phyloP scores from a whole-genome alignment of 2,329 filamentous ascomycete species.

The Lachnellula hyalina region DNA sequence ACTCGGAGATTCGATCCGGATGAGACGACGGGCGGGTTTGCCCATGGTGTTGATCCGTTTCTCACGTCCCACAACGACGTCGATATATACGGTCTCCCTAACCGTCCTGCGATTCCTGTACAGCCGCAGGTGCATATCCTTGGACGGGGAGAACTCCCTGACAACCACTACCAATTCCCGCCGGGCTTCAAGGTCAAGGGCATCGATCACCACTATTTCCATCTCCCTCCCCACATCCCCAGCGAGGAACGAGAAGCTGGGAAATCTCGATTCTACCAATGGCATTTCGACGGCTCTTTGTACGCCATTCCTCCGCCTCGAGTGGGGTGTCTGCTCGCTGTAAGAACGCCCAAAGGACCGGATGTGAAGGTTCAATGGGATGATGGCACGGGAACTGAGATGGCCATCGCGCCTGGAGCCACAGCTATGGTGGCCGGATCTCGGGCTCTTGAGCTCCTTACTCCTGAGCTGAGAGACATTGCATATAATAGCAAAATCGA shows the following conservation, averaged over 20 bases:
- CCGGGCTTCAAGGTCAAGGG: conserved; percentile 36
- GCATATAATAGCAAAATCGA: conserved; percentile 33
- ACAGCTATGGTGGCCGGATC: conserved; percentile 32
- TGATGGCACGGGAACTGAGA: conserved; percentile 32
- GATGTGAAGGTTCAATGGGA: conserved; percentile 29
- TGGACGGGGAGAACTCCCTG: conserved; percentile 32
- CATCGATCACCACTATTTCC: conserved; percentile 34
- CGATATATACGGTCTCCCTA: conserved; percentile 34
- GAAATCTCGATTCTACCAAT: conserved; percentile 33
- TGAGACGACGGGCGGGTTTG: conserved; percentile 34
- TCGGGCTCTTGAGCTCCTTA: conserved; percentile 22
- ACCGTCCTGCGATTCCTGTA: conserved; percentile 29
- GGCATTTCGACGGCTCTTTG: conserved; percentile 34
- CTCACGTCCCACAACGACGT: conserved; percentile 31
- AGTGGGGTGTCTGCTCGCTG: conserved; percentile 34
- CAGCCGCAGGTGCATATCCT: conserved; percentile 37
- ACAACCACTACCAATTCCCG: conserved; percentile 34
- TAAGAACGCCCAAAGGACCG: conserved; percentile 31
- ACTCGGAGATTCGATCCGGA: conserved; percentile 33
- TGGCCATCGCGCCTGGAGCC: conserved; percentile 31
- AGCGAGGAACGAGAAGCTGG: conserved; percentile 32
- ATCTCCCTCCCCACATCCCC: conserved; percentile 35
- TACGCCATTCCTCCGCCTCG: conserved; percentile 34
- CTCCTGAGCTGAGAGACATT: conserved; percentile 24
- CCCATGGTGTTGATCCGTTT: conserved; percentile 34